A percentile compares a stretch with the other conserved stretches of the same genome.
phyloP scores from a whole-genome alignment of 2,329 filamentous ascomycete species.

The Aquanectria penicillioides region DNA sequence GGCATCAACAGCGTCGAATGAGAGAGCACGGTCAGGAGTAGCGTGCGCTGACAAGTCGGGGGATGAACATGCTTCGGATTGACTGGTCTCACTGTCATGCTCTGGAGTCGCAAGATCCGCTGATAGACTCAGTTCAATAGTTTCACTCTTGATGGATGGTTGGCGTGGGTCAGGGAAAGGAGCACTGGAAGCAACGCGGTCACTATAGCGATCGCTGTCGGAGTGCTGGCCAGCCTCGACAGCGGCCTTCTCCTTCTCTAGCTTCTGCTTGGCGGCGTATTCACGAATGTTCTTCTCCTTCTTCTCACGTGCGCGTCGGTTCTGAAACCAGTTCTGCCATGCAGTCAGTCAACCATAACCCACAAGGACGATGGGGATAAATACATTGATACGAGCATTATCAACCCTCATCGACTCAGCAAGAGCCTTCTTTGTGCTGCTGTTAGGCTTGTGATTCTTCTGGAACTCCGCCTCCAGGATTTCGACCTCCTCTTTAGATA shows the following conservation, averaged over 20 bases:
- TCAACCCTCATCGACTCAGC: slow-evolving; percentile 72
- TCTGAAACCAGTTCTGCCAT: slow-evolving; percentile 74
- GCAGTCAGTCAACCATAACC: slow-evolving; percentile 42
- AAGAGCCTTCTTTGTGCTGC: slow-evolving; percentile 68
- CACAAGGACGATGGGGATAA: slow-evolving; percentile 27
- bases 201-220: slow-evolving; percentile 44
- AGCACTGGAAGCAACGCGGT: slow-evolving; percentile 54
- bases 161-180: slow-evolving; percentile 48
- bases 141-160: slow-evolving; percentile 18
- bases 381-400: slow-evolving; percentile 70
- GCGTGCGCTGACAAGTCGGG: slow-evolving; percentile 32
- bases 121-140: slow-evolving; percentile 11
- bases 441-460: slow-evolving; percentile 72
- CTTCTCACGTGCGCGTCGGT: slow-evolving; percentile 72
- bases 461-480: slow-evolving; percentile 69
- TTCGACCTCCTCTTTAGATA: slow-evolving; percentile 69
- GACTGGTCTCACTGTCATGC: slow-evolving; percentile 42
- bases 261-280: slow-evolving; percentile 51
- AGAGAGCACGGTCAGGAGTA: slow-evolving; percentile 31
- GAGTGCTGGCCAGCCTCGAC: slow-evolving; percentile 39
- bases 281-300: slow-evolving; percentile 66
- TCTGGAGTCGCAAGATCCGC: slow-evolving; percentile 31
- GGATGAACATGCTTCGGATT: slow-evolving; percentile 39
- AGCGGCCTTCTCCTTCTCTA: slow-evolving; percentile 47
- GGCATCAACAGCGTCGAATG: slow-evolving; percentile 9